phyloP scores from a whole-genome alignment of 768 basidiomycete species.

The Trametes elegans region DNA sequence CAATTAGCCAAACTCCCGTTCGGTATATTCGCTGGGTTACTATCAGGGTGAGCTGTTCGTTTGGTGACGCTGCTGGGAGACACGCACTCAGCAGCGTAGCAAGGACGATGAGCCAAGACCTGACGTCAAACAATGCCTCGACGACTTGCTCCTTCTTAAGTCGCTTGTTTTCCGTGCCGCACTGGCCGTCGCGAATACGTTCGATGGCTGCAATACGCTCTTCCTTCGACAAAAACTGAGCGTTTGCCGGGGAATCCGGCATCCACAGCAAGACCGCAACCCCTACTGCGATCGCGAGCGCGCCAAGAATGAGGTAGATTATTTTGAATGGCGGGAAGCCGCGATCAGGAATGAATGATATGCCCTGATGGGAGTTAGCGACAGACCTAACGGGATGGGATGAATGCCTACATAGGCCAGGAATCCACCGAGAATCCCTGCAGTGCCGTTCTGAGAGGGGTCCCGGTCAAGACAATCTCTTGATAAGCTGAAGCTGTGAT shows the following conservation, averaged over 20 bases:
- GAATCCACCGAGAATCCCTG: conserved; percentile 55
- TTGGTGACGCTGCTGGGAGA: background rate
- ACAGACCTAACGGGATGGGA: too few relatives aligned
- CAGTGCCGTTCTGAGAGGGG: conserved; percentile 18
- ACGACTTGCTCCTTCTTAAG: conserved; percentile 58
- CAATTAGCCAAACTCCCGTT: conserved; percentile 70
- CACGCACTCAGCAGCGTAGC: conserved; percentile 56
- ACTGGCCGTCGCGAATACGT: conserved; percentile 63
- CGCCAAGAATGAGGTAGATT: conserved; percentile 59
- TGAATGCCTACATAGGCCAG: conserved; percentile 47
- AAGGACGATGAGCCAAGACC: conserved; percentile 66
- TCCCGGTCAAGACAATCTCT: background rate
- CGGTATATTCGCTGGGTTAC: conserved; percentile 54
- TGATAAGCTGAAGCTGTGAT: too few relatives aligned
- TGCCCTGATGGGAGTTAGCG: conserved; percentile 7
- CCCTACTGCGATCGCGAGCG: conserved; percentile 57
- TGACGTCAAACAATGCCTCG: conserved; percentile 55
- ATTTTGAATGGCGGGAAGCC: conserved; percentile 55
- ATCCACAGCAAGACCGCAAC: conserved; percentile 56
- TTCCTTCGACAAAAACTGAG: conserved; percentile 52
- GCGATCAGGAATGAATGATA: conserved; percentile 25
- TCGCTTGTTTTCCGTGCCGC: conserved; percentile 61
- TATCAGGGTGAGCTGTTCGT: background rate
- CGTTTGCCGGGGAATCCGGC: conserved; percentile 64
- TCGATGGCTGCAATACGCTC: conserved; percentile 64